Evolutionary conservation across 1,284 basidiomycete genomes (phyloP), one percentile per base, ranked within the genome.

Genomic region (Singerocomus inundabilis): DNA sequence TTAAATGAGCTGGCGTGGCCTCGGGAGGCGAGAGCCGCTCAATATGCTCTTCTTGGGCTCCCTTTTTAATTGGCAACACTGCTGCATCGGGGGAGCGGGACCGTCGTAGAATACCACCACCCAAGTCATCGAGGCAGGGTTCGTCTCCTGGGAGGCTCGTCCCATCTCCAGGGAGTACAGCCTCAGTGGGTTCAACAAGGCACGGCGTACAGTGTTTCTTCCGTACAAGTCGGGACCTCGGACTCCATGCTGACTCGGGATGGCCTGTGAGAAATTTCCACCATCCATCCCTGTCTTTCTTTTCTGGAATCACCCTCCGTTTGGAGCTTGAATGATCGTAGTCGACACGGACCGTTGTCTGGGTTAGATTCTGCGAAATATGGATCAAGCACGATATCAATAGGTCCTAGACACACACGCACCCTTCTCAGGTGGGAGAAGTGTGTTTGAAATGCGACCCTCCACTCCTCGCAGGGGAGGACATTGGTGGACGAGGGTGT

Each of bases 231-330:
- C 44, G 50, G n/a, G 41, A 29, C 32, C 15, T 48, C 31, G 77
- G 73, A 61, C 77, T 77, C 87, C 87, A 89, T 40, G 79, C 79
- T 36, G 73, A 74, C 59, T 82, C 78, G n/a, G 85, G 82, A 55
- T 74, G 72, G 25, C 88, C 88, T 37, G 79, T 69, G 4, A 91
- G 66, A 56, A 84, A 91, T n/a, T 76, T 76, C 88, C 88, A 90
- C 88, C 87, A 91, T 15, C 72, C 67, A 57, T 87, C 84, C 46
- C 87, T 75, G 49, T 86, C 80, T 61, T 79, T 82, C 62, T 77
- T 83, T 43, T 86, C 82, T 18, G 88, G 87, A 55, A 88, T 76
- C 30, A 75, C 49, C 52, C 69, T 76, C 28, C 52, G 66, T 33
- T 48, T 43, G 28, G 56, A 51, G 16, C 58, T 48, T 40, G 62